Percentiles rank a stretch among this genome's conserved stretches.
Conservation (phyloP, 352 stramenopile species). For the Phytophthora palmivora region DNA sequence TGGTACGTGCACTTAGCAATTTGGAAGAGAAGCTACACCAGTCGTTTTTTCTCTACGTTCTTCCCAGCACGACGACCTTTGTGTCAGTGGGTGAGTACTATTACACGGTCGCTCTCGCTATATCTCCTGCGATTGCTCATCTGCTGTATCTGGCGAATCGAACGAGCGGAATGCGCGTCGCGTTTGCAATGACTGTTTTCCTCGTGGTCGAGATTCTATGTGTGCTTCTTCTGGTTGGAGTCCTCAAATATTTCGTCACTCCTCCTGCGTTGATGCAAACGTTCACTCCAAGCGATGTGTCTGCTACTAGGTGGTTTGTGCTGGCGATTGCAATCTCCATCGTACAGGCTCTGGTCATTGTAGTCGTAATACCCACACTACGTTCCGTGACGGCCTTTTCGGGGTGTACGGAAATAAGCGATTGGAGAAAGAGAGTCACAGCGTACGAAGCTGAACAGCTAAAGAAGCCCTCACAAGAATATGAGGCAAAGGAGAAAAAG, state of each 20-base stretch:
- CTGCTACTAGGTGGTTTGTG: slow-evolving; percentile 30
- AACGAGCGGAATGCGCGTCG: slow-evolving; percentile 69
- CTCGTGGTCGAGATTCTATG: slow-evolving; percentile 48
- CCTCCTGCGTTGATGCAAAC: slow-evolving; percentile 13
- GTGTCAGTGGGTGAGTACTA: slow-evolving; percentile 91
- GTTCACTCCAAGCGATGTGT: slow-evolving; percentile 9
- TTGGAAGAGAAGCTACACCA: slow-evolving; percentile 90
- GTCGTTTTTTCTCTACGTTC: slow-evolving; percentile 89
- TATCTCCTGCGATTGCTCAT: slow-evolving; percentile 74
- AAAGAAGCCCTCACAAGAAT: slow-evolving; percentile 21
- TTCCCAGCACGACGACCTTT: slow-evolving; percentile 76
- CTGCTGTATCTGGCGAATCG: slow-evolving; percentile 53
- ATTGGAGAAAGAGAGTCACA: slow-evolving; percentile 46
- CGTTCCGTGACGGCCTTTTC: slow-evolving; percentile 42
- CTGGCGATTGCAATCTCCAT: slow-evolving; percentile 35
- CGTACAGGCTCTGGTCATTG: slow-evolving; percentile 34
- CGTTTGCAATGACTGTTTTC: slow-evolving; percentile 52
- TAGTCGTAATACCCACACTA: slow-evolving; percentile 33
- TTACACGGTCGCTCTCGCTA: slow-evolving; percentile 73
- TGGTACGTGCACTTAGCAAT: slow-evolving; percentile 86
- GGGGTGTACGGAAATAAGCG: slow-evolving; percentile 47
- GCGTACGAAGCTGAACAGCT: slow-evolving; percentile 45
- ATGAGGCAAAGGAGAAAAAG: neutral
- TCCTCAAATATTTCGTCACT: slow-evolving; percentile 20
- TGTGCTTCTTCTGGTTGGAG: slow-evolving; percentile 21